Evolutionary conservation across 2,329 filamentous ascomycete genomes (phyloP), one percentile per base, ranked within the genome.

Genomic region (Penicillium sp.): DNA sequence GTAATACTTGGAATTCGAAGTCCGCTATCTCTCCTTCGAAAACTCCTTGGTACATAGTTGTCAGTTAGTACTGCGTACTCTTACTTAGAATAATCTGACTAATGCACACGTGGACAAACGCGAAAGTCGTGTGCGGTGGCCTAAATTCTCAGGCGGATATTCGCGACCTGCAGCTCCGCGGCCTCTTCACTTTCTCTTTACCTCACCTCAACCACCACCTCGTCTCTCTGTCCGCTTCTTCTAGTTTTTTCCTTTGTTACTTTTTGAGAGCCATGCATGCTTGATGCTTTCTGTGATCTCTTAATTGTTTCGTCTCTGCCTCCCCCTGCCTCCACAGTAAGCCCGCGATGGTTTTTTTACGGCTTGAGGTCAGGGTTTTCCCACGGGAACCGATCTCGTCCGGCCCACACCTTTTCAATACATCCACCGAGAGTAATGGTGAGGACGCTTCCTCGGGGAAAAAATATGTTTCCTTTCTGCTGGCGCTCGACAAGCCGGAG

Each of bases 361-460:
- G 67, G n/a, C 57, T 69, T 3, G 60, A 63, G 13, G 60, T 69
- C 23, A 66, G 67, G 50, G 57, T 70, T 44, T 61, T 45, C 29
- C 62, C 66, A 3, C 56, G 52, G 34, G 61, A 63, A 36, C 58
- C 57, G 44, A n/a, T 43, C 18, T 32, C 52, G 0, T 16, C 29
- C 29, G 46, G 46, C 18, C 49, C 52, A 2, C 49, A 44, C n/a
- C 50, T 49, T 4, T 32, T 57, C 14, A 51, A 52, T 28, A 46
- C 50, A 14, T 42, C 57, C 6, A 51, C 46, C 23, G 44, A 52
- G 35, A 46, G 40, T 26, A 46, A 54, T 18, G 51, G 49, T 56
- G 46, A 52, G 1, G 42, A 44, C 1, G 14, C 40, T 2, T 28
- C 40, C 3, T 22, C 40, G 2, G 50, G 46, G 18, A 61, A 63